Conservation (phyloP, 208 protist genomes). For the Strigomonas culicis region DNA sequence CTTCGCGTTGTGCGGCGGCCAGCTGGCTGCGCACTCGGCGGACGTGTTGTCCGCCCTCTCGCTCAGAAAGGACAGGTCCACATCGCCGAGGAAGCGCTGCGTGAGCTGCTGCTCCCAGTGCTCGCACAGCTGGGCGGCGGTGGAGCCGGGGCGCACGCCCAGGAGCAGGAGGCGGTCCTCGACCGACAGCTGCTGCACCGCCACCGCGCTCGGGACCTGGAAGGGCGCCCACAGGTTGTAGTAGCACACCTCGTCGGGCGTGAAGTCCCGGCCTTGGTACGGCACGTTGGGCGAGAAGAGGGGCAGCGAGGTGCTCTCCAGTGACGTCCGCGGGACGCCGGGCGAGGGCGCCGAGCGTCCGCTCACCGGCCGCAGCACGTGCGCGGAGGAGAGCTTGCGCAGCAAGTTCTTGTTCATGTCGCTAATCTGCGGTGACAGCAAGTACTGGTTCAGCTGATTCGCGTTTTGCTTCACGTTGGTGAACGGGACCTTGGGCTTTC, state of each 20-base stretch:
- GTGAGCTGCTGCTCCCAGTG: constrained; percentile 6
- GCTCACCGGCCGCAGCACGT: background rate
- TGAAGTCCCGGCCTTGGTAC: too few species aligned
- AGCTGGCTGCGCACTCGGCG: background rate
- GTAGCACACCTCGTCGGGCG: background rate
- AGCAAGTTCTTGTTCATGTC: background rate
- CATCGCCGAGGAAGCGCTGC: background rate
- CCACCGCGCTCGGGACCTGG: background rate
- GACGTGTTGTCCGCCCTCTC: too few species aligned
- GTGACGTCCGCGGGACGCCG: background rate
- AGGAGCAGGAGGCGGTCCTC: background rate
- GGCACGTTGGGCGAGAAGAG: too few species aligned
- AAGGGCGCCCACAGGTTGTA: constrained; percentile 5
- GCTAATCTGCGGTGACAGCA: background rate
- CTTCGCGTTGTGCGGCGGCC: background rate
- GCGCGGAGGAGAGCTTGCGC: background rate
- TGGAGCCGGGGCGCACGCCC: constrained; percentile 6
- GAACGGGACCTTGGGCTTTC: too few species aligned
- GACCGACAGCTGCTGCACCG: background rate
- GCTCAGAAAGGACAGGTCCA: too few species aligned
- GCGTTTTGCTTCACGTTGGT: too few species aligned
- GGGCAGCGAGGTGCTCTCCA: background rate
- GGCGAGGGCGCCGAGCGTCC: background rate
- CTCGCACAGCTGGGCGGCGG: background rate
- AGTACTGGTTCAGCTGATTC: too few species aligned